Evolutionary conservation across 1,284 basidiomycete genomes (phyloP).

Genomic region (Irpex rosettiformis): DNA sequence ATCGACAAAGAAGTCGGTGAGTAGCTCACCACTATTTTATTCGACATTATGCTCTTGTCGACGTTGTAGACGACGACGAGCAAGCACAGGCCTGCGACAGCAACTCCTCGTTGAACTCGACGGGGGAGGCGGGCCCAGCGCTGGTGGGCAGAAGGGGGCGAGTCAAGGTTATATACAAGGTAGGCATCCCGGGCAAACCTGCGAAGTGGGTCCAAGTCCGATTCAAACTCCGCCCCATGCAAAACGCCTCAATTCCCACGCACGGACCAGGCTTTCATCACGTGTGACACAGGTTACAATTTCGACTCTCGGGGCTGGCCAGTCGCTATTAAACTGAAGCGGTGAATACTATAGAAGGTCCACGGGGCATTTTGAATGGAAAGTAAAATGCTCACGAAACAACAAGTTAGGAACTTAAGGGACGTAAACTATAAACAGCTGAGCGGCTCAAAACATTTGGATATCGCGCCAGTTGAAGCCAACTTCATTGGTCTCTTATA

Average conservation of each 20-base stretch:
- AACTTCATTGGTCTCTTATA: no score
- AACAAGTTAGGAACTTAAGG: no score
- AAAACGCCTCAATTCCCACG: slow-evolving; percentile 37
- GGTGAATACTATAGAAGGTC: no score
- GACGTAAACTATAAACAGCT: no score
- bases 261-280: slow-evolving; percentile 34
- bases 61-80: slow-evolving; percentile 32
- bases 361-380: no score
- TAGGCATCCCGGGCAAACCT: slow-evolving; percentile 36
- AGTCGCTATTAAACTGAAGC: no score
- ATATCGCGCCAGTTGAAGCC: no score
- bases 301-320: background rate
- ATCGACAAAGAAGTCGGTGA: slow-evolving; percentile 51
- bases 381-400: no score
- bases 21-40: slow-evolving; percentile 90
- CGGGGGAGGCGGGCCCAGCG: slow-evolving; percentile 25
- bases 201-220: slow-evolving; percentile 35
- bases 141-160: slow-evolving; percentile 34
- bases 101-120: slow-evolving; percentile 12
- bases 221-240: slow-evolving; percentile 30
- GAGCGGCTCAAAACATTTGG: no score
- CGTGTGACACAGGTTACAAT: background rate
- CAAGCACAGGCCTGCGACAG: slow-evolving; percentile 22
- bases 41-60: slow-evolving; percentile 57
- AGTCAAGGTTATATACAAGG: slow-evolving; percentile 46